Base-by-base conservation (phyloP, 371 early-diverging fungal species). In the Entomophthora muscae region DNA sequence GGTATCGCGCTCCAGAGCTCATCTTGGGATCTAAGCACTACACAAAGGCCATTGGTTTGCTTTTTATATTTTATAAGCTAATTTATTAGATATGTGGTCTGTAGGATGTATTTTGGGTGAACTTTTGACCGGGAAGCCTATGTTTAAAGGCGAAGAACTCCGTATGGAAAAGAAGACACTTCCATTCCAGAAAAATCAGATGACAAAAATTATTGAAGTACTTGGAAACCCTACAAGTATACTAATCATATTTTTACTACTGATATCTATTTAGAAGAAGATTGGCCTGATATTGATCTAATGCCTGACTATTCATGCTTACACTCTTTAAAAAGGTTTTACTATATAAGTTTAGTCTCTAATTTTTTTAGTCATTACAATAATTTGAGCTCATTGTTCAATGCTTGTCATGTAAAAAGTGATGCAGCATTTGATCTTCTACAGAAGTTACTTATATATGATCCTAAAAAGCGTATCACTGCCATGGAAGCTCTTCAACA, bases 1-100 rank as follows among this genome's bases (percentile, higher is more conserved):
- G 96, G 96, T 98, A 98, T 71, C 82, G 99, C 33, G 83, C 98
- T 0, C 98, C 98, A 0, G 99, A 98, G 70, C 73, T 98, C 22
- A 72, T 98, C 26, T 76, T 93, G n/a, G 95, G 97, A 13, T 76
- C 87, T 1, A 75, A 88, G 22, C 90, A 93, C 70, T 98, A 98
- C 70, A 88, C 91, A 13, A 91, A 85, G 62, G 91, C 95, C 2
- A 79, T 98, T 21, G 90, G 86, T 64, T 57, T 32, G 22, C 24
- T 5, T 23, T 54, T 24, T 33, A 17, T 1, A 26, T 10, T 57
- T 22, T 71, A 67, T 68, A 65, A 27, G 63, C 31, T 65, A 65
- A 23, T 67, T 66, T 42, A 52, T 32, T 65, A 68, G 91, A 90
- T 71, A 86, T 95, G 71, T 97, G 98, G 98, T 90, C 93, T 2